These are phyloP conservation scores for Allomyces macrogynus DNA, from an alignment of 192 early-diverging fungal genomes.

Conservation along the genomic window DNA sequence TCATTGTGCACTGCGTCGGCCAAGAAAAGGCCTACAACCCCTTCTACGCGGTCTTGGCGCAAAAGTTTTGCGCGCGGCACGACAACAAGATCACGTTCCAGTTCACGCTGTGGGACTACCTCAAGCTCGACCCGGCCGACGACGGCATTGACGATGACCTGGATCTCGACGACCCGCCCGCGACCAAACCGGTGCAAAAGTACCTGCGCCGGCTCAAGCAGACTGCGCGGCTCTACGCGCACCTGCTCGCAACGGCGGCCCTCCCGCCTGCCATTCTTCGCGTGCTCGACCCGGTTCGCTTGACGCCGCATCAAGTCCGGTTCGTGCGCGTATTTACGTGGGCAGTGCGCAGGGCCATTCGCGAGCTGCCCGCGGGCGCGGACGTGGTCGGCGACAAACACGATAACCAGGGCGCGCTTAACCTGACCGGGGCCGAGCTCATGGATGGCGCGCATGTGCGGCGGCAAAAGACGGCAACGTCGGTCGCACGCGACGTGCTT, in stretches of 20 bases:
- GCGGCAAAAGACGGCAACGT: too few relatives aligned
- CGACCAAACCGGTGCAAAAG: background rate
- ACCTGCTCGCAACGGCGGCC: background rate
- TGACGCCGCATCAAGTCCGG: background rate
- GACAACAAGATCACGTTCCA: conserved; percentile 81
- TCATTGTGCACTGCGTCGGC: conserved; percentile 72
- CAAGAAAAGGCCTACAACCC: conserved; percentile 81
- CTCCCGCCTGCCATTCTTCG: background rate
- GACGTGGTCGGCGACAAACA: background rate
- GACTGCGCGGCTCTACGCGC: background rate
- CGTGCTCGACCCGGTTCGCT: background rate
- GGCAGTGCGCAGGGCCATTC: background rate
- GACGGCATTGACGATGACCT: background rate
- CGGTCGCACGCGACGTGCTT: too few relatives aligned
- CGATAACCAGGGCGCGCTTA: too few relatives aligned
- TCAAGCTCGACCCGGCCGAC: conserved; percentile 10
- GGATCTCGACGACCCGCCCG: background rate
- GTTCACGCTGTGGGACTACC: conserved; percentile 86
- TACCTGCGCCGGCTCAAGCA: background rate
- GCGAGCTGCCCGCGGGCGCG: background rate
- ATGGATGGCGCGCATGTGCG: too few relatives aligned
- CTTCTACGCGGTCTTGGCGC: conserved; percentile 71
- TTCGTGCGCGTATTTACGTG: background rate
- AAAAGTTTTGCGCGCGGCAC: conserved; percentile 53
- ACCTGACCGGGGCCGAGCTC: too few relatives aligned